These are phyloP conservation scores for Naegleria gruberi DNA, from an alignment of 208 protist genomes.

Conservation along the genomic window DNA sequence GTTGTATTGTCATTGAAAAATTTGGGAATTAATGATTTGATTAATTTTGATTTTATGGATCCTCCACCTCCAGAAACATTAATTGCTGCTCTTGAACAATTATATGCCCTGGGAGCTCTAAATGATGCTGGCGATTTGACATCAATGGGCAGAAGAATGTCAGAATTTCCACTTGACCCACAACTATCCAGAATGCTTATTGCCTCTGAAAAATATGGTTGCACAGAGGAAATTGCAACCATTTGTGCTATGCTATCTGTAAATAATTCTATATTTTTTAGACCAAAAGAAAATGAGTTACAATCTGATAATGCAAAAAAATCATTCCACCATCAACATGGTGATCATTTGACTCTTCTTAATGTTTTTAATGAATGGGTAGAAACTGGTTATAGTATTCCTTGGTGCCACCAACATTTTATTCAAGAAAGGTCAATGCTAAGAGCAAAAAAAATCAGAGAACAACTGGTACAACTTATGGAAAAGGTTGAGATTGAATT, in stretches of 20 bases:
- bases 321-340: conserved; percentile 52
- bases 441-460: conserved; percentile 47
- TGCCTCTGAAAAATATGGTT: conserved; percentile 53
- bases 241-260: conserved; percentile 75
- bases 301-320: conserved; percentile 63
- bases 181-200: conserved; percentile 87
- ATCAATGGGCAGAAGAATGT: conserved; percentile 87
- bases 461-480: conserved; percentile 62
- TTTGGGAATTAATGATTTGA: conserved; percentile 89
- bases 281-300: conserved; percentile 73
- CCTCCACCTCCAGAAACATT: conserved; percentile 90
- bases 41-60: conserved; percentile 98
- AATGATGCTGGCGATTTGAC: conserved; percentile 93
- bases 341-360: conserved; percentile 80
- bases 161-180: conserved; percentile 97
- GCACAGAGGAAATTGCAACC: conserved; percentile 71
- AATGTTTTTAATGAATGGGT: conserved; percentile 76
- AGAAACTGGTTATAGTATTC: conserved; percentile 14
- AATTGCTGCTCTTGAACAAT: conserved; percentile 85
- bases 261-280: conserved; percentile 88
- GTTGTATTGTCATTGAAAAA: conserved; percentile 89
- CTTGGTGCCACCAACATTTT: conserved; percentile 84
- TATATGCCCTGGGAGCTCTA: conserved; percentile 97
- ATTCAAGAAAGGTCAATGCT: conserved; percentile 73
- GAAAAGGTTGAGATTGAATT: conserved; percentile 73